Evolutionary conservation across 768 basidiomycete species (phyloP).

Genomic region (Lentinula detonsa): DNA sequence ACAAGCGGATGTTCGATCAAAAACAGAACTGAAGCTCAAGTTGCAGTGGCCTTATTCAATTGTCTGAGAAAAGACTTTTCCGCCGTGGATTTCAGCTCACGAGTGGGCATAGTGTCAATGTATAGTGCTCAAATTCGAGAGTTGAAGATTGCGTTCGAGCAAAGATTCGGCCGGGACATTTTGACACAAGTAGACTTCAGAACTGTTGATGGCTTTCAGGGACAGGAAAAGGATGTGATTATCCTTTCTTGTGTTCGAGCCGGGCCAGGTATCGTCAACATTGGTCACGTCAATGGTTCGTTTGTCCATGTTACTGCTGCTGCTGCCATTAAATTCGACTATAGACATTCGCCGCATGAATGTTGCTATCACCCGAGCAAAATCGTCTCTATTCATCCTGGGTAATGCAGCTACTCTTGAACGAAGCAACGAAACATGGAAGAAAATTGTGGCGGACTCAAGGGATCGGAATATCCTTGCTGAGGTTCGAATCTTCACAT

Average conservation of each 20-base stretch:
- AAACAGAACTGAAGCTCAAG: slow-evolving; percentile 68
- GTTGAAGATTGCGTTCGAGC: slow-evolving; percentile 62
- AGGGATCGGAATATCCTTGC: slow-evolving; percentile 54
- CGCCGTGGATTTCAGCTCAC: slow-evolving; percentile 42
- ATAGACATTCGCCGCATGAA: slow-evolving; percentile 88
- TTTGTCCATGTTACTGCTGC: not conserved
- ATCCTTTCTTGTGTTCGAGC: slow-evolving; percentile 96
- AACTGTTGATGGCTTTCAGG: slow-evolving; percentile 98
- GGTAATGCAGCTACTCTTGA: slow-evolving; percentile 89
- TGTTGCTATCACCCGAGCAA: slow-evolving; percentile 96
- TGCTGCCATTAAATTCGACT: not conserved
- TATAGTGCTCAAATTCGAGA: slow-evolving; percentile 86
- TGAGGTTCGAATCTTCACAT: slow-evolving; percentile 40
- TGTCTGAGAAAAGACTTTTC: slow-evolving; percentile 62
- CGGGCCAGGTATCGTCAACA: slow-evolving; percentile 71
- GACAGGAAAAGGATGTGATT: slow-evolving; percentile 98
- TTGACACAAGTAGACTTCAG: slow-evolving; percentile 81
- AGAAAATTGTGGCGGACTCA: slow-evolving; percentile 71
- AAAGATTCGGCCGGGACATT: slow-evolving; percentile 67
- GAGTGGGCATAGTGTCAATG: slow-evolving; percentile 82
- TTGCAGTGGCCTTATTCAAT: slow-evolving; percentile 73
- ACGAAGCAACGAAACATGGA: slow-evolving; percentile 79
- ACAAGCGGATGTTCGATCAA: slow-evolving; percentile 61
- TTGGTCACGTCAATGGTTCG: slow-evolving; percentile 86
- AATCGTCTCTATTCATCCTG: slow-evolving; percentile 89